Conservation (phyloP, 306 rosid species). For the Alnus rubra region DNA sequence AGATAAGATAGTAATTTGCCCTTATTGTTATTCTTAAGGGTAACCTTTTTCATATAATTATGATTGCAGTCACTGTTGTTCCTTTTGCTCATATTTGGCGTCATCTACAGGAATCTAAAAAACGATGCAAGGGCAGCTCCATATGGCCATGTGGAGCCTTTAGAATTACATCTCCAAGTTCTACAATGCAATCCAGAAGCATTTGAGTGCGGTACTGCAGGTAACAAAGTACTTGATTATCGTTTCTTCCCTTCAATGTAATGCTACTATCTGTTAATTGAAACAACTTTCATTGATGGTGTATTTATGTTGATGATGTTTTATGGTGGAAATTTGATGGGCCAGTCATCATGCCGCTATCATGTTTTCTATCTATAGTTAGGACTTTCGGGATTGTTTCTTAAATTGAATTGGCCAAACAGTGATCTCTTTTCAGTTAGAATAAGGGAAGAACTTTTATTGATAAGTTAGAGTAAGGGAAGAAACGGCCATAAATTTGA, state of each 20-base stretch:
- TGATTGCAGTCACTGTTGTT: slow-evolving; percentile 12
- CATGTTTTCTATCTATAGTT: not conserved
- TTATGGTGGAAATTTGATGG: not conserved
- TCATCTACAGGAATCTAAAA: slow-evolving; percentile 70
- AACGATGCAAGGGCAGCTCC: slow-evolving; percentile 53
- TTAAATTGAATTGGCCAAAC: not conserved
- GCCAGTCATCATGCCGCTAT: not conserved
- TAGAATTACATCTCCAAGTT: slow-evolving; percentile 76
- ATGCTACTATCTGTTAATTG: not conserved
- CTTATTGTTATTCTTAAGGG: not conserved
- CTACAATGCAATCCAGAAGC: slow-evolving; percentile 78
- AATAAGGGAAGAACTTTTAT: not conserved
- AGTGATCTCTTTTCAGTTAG: not conserved
- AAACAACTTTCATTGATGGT: slow-evolving; percentile 18
- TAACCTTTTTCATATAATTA: not conserved
- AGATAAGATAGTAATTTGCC: not conserved
- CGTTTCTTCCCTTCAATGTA: slow-evolving; percentile 26
- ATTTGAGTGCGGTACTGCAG: slow-evolving; percentile 64
- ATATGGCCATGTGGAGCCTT: slow-evolving; percentile 50
- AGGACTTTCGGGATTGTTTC: not conserved
- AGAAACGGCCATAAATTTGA: not conserved
- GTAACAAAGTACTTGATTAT: slow-evolving; percentile 63
- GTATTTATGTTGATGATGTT: not conserved
- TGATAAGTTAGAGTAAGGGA: not conserved
- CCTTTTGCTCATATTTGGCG: slow-evolving; percentile 18